Base-by-base conservation (phyloP, 2,329 filamentous ascomycete species). In the Sporothrix schenckii region DNA sequence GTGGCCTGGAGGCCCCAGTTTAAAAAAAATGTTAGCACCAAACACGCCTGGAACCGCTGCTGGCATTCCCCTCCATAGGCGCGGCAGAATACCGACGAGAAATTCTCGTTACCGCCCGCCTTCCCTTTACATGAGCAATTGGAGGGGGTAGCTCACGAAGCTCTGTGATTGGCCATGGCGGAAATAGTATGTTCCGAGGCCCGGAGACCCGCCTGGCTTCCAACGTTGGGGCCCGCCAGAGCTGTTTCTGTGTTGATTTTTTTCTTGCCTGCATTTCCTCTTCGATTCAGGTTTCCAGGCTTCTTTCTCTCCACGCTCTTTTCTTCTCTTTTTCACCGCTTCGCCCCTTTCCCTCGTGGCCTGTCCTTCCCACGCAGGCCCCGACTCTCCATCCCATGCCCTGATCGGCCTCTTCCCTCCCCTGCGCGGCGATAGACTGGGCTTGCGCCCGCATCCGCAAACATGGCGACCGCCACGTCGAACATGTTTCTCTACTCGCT, bases 401-500 rank as follows among this genome's bases (percentile, higher is more conserved):
- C 67, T 69, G 67, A 69, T 53, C 34, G 39, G 54, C 63, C 6
- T 21, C 11, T 10, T 24, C 58, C 66, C 65, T 71, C 49, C 63
- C 69, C 61, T 67, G 65, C 65, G 65, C 65, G 65, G 65, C 65
- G 65, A 53, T 52, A 41, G 50, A 54, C 50, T 49, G 83, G 83
- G 82, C 81, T 82, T 78, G 79, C 81, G 78, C 77, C 80, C 77
- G 78, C 78, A 66, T 69, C 74, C 74, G 81, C 77, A 78, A 86
- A 79, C 79, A 98, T 98, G 95, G 94, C 95, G 84, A 97, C 94
- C 80, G 58, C 74, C 60, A 97, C 94, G 73, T 97, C 94, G 75
- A 94, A 94, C 80, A 97, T 97, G 93, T 97, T 97, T 81, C 90
- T 99, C 83, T 99, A 99, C 84, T 95, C 93, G 77, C 86, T 99